These are phyloP conservation scores for Geosmithia putterillii DNA, from an alignment of 2,329 filamentous ascomycete genomes.

Conservation along the genomic window DNA sequence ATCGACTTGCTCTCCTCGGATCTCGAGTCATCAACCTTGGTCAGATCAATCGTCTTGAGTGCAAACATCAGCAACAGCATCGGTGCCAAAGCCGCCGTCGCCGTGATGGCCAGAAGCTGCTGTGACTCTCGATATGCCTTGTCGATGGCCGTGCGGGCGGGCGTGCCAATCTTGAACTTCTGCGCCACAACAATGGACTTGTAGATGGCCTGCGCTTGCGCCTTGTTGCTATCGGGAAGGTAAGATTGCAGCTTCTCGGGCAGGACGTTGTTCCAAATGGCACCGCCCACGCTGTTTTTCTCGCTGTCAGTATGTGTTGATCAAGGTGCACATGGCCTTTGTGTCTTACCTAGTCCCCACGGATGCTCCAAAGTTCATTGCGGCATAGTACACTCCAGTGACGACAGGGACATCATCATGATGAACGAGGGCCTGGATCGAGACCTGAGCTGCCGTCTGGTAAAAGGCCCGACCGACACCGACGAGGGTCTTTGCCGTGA, in stretches of 20 bases:
- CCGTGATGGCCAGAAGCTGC: constrained; percentile 13
- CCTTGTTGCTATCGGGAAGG: constrained; percentile 8
- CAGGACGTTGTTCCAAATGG: constrained; percentile 20
- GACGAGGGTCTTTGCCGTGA: constrained; percentile 19
- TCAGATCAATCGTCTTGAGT: constrained; percentile 9
- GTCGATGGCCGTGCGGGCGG: constrained; percentile 11
- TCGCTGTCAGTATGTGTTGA: accelerated
- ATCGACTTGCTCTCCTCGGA: too few species aligned
- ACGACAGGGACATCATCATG: constrained; percentile 21
- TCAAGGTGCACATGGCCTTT: too few species aligned
- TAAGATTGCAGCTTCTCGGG: constrained; percentile 11
- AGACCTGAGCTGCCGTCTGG: constrained; percentile 16
- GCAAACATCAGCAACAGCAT: constrained; percentile 13
- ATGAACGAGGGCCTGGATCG: constrained; percentile 19
- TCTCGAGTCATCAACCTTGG: not conserved
- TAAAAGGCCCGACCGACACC: constrained; percentile 21
- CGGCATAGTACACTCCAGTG: constrained; percentile 20
- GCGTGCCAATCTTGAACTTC: constrained; percentile 9
- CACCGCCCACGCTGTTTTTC: constrained; percentile 18
- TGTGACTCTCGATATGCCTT: constrained; percentile 14
- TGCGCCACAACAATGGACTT: constrained; percentile 11
- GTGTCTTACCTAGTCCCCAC: constrained; percentile 18
- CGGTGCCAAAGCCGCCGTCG: constrained; percentile 9
- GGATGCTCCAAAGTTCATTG: constrained; percentile 17
- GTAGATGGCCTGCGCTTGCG: constrained; percentile 9